Conservation (phyloP, 1,284 basidiomycete species). For the Trichosporon ovoides region DNA sequence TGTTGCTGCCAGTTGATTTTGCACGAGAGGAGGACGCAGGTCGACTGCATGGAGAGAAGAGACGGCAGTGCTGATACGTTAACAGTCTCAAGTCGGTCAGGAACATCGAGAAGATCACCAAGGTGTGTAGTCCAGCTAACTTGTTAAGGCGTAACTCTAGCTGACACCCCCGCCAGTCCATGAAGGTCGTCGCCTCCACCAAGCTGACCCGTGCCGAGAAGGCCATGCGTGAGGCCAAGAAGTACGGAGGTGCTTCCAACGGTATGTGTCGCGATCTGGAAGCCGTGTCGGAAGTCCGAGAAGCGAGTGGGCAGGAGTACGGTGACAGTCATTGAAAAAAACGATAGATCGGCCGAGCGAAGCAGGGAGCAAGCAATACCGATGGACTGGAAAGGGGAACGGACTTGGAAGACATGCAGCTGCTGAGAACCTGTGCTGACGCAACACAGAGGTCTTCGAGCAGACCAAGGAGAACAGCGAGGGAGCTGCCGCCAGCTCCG, state of each 20-base stretch:
- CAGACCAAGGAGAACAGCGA: constrained; percentile 52
- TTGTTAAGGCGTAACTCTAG: too few relatives aligned
- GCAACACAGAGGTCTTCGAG: constrained; percentile 68
- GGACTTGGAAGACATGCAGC: too few relatives aligned
- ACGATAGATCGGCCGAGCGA: too few relatives aligned
- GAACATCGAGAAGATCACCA: constrained; percentile 99
- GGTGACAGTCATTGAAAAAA: too few relatives aligned
- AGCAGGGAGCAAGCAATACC: too few relatives aligned
- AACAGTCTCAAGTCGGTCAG: constrained; percentile 75
- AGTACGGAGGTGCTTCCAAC: constrained; percentile 88
- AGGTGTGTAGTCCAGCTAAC: constrained; percentile 57
- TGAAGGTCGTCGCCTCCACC: constrained; percentile 99
- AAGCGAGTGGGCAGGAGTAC: too few relatives aligned
- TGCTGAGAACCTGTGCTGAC: too few relatives aligned
- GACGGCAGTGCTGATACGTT: constrained; percentile 2
- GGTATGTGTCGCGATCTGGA: constrained; percentile 56
- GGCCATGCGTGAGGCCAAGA: constrained; percentile 89
- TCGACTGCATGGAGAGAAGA: background rate
- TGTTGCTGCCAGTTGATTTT: constrained; percentile 6
- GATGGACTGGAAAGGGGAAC: too few relatives aligned
- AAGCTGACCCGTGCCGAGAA: constrained; percentile 92
- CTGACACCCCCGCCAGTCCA: constrained; percentile 65
- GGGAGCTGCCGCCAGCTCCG: constrained; percentile 45
- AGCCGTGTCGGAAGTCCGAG: background rate
- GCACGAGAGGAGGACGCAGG: background rate